These are phyloP conservation scores for Hygrophila difformis DNA, from an alignment of 257 asterid genomes.

Conservation along the genomic window DNA sequence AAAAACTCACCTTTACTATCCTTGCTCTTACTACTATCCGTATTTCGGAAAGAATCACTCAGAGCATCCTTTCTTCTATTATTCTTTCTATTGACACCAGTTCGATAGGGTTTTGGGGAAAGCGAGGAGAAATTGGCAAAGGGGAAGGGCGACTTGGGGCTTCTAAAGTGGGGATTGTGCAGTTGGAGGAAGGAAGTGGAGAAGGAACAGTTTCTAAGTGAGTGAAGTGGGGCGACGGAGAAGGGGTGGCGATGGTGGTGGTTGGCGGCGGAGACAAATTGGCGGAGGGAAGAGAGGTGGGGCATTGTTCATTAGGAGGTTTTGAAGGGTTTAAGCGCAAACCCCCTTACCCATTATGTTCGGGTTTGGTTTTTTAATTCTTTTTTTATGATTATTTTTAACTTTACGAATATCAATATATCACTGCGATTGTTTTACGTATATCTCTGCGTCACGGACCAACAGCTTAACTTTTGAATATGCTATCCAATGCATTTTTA, in stretches of 20 bases:
- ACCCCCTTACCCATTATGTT: no score
- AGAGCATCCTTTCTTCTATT: conserved; percentile 27
- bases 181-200: conserved; percentile 20
- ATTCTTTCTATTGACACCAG: conserved; percentile 10
- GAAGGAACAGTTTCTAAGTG: conserved; percentile 20
- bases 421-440: no score
- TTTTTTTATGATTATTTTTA: conserved; percentile 15
- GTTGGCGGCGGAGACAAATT: conserved; percentile 56
- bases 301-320: conserved; percentile 26
- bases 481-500: no score
- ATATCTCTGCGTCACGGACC: no score
- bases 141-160: conserved; percentile 18
- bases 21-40: conserved; percentile 22
- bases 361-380: no score
- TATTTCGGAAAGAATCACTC: conserved; percentile 24
- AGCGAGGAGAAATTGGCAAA: conserved; percentile 34
- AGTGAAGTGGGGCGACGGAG: conserved; percentile 24
- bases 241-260: conserved; percentile 40
- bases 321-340: background rate
- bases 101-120: conserved; percentile 25
- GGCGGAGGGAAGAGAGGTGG: conserved; percentile 55
- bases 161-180: conserved; percentile 12
- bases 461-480: no score
- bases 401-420: no score
- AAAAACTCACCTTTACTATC: conserved; percentile 24